Evolutionary conservation across 2,329 filamentous ascomycete species (phyloP), one percentile per base, ranked within the genome.

Genomic region (Huntiella decipiens): DNA sequence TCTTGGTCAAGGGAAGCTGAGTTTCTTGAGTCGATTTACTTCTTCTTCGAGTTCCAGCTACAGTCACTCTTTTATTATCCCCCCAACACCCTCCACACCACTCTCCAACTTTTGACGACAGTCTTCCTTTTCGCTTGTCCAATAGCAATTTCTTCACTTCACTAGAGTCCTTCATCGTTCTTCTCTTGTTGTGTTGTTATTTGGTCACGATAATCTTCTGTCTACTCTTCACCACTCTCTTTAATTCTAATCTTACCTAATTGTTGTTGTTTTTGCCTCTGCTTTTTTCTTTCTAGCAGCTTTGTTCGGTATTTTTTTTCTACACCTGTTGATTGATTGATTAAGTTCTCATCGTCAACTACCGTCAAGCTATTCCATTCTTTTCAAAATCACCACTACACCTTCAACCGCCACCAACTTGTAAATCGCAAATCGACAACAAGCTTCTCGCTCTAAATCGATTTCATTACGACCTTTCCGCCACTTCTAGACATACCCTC

Each of bases 51-150:
- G 45, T 44, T 47, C 43, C 48, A 50, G 44, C 45, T 42, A 47
- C 48, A 47, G 45, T 47, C 44, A 35, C 45, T 45, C 48, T 47
- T 46, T 46, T 46, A 50, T 16, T 41, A 37, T 22, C 39, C 43
- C 28, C 42, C 31, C 34, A 31, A n/a, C 16, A 31, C 39, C 36
- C 44, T 40, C 43, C 15, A 8, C 32, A 17, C 7, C 38, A 36
- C 61, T 62, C 60, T 58, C 61, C 62, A 58, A 59, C 61, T 59
- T 60, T 63, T 63, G 60, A 64, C 60, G 58, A 57, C 54, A 28
- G 36, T 43, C 17, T 13, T 11, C 12, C 32, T 17, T 32, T 33
- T 46, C 35, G 34, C 17, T 45, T 38, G 6, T 28, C 22, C 22
- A 28, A 28, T 28, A 43, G 40, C 40, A 8, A 34, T 32, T 15